Base-by-base conservation (phyloP, 495 filamentous ascomycete genomes). In the Neurospora sp. region DNA sequence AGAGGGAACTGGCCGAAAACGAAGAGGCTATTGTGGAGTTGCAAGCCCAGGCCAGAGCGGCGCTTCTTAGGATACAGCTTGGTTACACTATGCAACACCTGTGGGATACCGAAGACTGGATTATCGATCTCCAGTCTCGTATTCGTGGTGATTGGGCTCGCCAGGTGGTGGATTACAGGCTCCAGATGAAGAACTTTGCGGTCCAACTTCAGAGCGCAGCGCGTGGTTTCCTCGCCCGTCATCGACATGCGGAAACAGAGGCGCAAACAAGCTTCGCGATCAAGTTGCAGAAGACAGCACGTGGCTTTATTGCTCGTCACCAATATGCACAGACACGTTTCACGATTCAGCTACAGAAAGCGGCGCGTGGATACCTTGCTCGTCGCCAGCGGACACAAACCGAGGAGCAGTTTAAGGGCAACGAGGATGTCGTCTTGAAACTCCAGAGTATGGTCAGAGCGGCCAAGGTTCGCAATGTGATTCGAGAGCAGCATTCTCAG, bases 401-500 rank as follows among this genome's bases (percentile, higher is more conserved):
- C 75, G 88, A 91, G 79, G 80, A 87, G 42, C 87, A 86, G 82
- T 94, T 92, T 84, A 87, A 90, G 76, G 87, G 87, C 70, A 90
- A 89, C 69, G 90, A 95, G 76, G 77, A 81, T 16, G 87, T 94
- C 68, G 86, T 99, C 44, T 81, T 96, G 38, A 86, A 87, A 70
- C 81, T 99, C n/a, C 96, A 99, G 81, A 96, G 90, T 75, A 83
- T 96, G 39, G 88, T 94, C 71, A 86, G 96, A 76, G 96, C 90
- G 4, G 86, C 86, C 48, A 95, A 91, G 81, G 89, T 90, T 48
- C 87, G 96, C 76, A 84, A 87, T 68, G 83, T 93, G 79, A 86
- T 91, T 72, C 88, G 88, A 74, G 82, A 86, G 70, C 84, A 93
- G 72, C 90, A 86, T 77, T 87, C 85, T 76, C 84, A 87, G 73